Conservation (phyloP, 441 rosid species). For the Brassica hybrid region DNA sequence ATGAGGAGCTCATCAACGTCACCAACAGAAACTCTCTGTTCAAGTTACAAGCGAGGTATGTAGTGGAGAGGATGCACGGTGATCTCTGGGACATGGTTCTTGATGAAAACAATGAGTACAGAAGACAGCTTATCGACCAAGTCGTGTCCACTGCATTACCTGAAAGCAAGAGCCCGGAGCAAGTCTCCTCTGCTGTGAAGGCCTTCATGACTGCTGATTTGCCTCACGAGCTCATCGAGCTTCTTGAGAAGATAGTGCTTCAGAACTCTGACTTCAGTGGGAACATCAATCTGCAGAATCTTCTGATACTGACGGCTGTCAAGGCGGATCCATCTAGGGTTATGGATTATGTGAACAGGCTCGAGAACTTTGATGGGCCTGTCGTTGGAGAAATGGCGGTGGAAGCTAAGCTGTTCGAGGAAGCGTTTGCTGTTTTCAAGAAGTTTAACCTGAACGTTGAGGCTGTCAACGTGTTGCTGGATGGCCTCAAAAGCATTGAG, state of each 20-base stretch:
- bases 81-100: slow-evolving; percentile 99
- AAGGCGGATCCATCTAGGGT: slow-evolving; percentile 99
- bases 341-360: slow-evolving; percentile 97
- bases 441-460: slow-evolving; percentile 97
- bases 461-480: slow-evolving; percentile 89
- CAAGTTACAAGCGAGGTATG: slow-evolving; percentile 99
- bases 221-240: slow-evolving; percentile 99
- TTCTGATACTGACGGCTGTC: slow-evolving; percentile 96
- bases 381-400: slow-evolving; percentile 98
- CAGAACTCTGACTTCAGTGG: slow-evolving; percentile 99
- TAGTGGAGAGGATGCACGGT: slow-evolving; percentile 98
- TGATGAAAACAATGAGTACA: slow-evolving; percentile 78
- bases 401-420: slow-evolving; percentile 89
- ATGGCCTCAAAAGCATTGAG: slow-evolving; percentile 83
- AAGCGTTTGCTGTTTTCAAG: slow-evolving; percentile 95
- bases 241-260: slow-evolving; percentile 99
- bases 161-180: slow-evolving; percentile 99
- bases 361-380: slow-evolving; percentile 99
- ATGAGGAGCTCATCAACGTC: slow-evolving; percentile 95
- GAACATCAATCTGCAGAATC: slow-evolving; percentile 93
- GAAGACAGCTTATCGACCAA: slow-evolving; percentile 99
- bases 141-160: slow-evolving; percentile 99
- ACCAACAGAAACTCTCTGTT: slow-evolving; percentile 96
- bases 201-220: slow-evolving; percentile 99
- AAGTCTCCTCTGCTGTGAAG: slow-evolving; percentile 98